phyloP scores from a whole-genome alignment of 1,284 basidiomycete species.

The Melampsora occidentalis region DNA sequence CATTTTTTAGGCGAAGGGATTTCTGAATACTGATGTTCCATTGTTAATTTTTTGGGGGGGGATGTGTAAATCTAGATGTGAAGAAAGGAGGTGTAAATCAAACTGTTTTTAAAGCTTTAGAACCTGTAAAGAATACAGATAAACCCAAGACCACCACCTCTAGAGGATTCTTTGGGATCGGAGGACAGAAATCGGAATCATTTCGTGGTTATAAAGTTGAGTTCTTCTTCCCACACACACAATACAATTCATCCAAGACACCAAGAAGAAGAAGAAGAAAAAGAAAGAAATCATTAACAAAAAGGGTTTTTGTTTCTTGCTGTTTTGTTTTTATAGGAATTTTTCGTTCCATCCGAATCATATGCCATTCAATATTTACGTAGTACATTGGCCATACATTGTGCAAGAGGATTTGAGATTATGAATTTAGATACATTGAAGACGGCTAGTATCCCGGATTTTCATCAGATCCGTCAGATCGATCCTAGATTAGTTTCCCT shows the following conservation, averaged over 20 bases:
- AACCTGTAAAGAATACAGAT: constrained; percentile 81
- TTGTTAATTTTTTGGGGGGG: neutral
- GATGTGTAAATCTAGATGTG: constrained; percentile 63
- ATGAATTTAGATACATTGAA: constrained; percentile 68
- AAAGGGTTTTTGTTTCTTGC: neutral
- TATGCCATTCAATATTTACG: constrained; percentile 61
- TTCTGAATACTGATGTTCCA: neutral
- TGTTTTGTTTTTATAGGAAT: constrained; percentile 38
- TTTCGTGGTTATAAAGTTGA: constrained; percentile 40
- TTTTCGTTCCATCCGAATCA: constrained; percentile 45
- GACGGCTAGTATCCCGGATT: constrained; percentile 60
- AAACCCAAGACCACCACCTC: constrained; percentile 63
- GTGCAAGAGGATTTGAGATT: constrained; percentile 64
- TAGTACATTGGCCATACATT: constrained; percentile 84
- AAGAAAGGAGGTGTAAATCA: constrained; percentile 80
- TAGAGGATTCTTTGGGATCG: constrained; percentile 35
- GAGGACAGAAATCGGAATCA: constrained; percentile 13
- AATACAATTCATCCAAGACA: too few species aligned
- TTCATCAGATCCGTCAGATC: constrained; percentile 59
- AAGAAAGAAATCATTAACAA: neutral
- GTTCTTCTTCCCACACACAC: neutral
- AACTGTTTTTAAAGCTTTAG: constrained; percentile 87
- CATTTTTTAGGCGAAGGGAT: too few species aligned
- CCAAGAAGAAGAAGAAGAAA: too few species aligned
- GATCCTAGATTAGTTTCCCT: constrained; percentile 70